Percentiles rank a stretch among this genome's conserved stretches.
These are phyloP conservation scores for Lactarius tabidus DNA, from an alignment of 768 basidiomycete species.

Conservation along the genomic window DNA sequence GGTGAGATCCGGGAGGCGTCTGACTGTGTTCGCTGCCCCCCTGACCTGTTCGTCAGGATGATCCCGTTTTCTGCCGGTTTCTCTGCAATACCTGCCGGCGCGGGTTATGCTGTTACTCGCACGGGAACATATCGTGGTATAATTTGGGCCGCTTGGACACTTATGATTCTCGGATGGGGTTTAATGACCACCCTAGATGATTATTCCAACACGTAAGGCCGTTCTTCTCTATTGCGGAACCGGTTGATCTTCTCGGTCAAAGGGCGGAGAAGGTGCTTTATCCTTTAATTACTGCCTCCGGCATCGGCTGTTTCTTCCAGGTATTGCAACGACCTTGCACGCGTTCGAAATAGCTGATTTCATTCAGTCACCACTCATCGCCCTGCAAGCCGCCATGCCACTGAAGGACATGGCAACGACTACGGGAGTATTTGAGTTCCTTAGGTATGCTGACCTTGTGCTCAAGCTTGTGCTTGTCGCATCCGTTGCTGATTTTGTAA, in stretches of 20 bases:
- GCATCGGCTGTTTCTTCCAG: constrained; percentile 64
- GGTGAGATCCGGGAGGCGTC: constrained; percentile 36
- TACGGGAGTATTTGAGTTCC: constrained; percentile 64
- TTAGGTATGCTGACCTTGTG: constrained; percentile 45
- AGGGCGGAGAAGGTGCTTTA: constrained; percentile 64
- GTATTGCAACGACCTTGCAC: constrained; percentile 23
- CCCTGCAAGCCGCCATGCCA: constrained; percentile 84
- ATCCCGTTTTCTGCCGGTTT: constrained; percentile 65
- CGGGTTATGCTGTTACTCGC: constrained; percentile 55
- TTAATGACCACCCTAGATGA: constrained; percentile 67
- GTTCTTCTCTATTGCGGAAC: too few relatives aligned
- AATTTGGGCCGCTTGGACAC: constrained; percentile 59
- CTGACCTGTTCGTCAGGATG: constrained; percentile 46
- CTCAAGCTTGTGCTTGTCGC: background rate
- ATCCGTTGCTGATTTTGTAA: constrained; percentile 7
- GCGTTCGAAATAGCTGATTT: background rate
- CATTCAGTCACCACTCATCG: constrained; percentile 58
- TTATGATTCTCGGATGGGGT: constrained; percentile 63
- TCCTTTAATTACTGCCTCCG: constrained; percentile 60
- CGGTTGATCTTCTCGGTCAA: constrained; percentile 9
- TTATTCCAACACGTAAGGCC: constrained; percentile 44
- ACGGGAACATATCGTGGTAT: constrained; percentile 55
- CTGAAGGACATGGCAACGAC: constrained; percentile 82
- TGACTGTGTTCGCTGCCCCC: background rate
- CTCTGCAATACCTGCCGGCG: constrained; percentile 48